phyloP scores from a whole-genome alignment of 768 basidiomycete genomes.

The Stropharia rugosoannulata region DNA sequence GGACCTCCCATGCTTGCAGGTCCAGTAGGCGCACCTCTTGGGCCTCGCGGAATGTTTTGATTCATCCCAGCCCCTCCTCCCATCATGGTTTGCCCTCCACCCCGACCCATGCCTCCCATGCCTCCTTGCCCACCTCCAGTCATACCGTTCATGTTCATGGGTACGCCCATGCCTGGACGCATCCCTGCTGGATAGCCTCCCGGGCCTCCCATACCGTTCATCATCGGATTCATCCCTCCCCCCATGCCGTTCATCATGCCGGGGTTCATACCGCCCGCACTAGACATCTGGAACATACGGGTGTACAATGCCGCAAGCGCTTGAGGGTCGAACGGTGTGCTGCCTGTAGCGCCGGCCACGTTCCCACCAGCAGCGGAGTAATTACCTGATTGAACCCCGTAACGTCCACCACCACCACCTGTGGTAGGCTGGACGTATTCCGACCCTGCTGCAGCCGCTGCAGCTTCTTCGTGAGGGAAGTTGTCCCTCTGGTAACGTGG shows the following conservation, averaged over 20 bases:
- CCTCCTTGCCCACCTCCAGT: conserved; percentile 28
- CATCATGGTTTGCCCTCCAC: conserved; percentile 39
- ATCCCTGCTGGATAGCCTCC: conserved; percentile 20
- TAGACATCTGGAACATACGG: conserved; percentile 89
- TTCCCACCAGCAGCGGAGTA: conserved; percentile 16
- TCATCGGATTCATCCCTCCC: conserved; percentile 34
- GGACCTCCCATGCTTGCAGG: conserved; percentile 47
- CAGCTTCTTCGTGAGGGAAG: conserved; percentile 48
- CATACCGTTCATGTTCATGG: conserved; percentile 45
- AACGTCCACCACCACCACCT: conserved; percentile 9
- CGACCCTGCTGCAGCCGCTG: conserved; percentile 17
- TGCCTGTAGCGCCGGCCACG: conserved; percentile 28
- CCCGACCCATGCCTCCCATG: conserved; percentile 41
- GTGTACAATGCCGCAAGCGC: conserved; percentile 92
- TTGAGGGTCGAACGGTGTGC: conserved; percentile 85
- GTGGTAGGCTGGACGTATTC: conserved; percentile 18
- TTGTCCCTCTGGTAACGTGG: conserved; percentile 80
- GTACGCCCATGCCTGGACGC: conserved; percentile 40
- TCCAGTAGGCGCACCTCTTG: conserved; percentile 56
- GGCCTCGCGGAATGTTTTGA: conserved; percentile 64
- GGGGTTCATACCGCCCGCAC: conserved; percentile 53
- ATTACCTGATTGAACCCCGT: conserved; percentile 14
- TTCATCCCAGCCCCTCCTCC: conserved; percentile 44
- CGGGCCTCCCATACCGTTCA: conserved; percentile 35
- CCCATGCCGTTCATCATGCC: conserved; percentile 58